Conservation (phyloP, 495 filamentous ascomycete species). For the Articulospora tetracladia region DNA sequence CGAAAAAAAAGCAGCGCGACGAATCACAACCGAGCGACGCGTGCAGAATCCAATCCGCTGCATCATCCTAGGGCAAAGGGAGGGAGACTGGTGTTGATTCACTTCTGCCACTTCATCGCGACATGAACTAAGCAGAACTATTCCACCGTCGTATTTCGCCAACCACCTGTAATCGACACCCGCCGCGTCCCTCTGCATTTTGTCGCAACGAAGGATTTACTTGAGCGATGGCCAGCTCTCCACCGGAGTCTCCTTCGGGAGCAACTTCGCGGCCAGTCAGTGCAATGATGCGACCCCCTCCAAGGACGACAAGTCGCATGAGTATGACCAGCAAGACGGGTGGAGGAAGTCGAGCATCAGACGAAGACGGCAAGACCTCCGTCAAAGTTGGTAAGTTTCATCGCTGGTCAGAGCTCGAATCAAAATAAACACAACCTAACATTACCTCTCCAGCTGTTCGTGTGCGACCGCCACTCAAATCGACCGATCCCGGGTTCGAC, state of each 20-base stretch:
- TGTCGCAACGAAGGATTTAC: conserved; percentile 21
- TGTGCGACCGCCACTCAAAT: conserved; percentile 82
- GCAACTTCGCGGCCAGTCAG: conserved; percentile 73
- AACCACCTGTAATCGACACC: background rate
- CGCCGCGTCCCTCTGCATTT: conserved; percentile 10
- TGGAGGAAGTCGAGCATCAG: conserved; percentile 80
- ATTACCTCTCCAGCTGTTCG: conserved; percentile 55
- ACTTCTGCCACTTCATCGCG: background rate
- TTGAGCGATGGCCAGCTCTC: conserved; percentile 50
- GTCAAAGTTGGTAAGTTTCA: conserved; percentile 93
- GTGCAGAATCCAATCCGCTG: background rate
- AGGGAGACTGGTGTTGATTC: background rate
- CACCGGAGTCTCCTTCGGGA: conserved; percentile 44
- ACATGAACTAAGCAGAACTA: background rate
- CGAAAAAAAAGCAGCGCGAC: background rate
- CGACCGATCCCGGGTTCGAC: conserved; percentile 87
- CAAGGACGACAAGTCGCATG: conserved; percentile 82
- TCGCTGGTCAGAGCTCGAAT: background rate
- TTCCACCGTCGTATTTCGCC: no score
- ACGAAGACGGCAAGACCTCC: conserved; percentile 92
- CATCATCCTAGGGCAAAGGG: no score
- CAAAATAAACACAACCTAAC: background rate
- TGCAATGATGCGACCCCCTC: conserved; percentile 75
- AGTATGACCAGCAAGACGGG: conserved; percentile 79
- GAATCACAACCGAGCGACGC: background rate